A percentile compares a stretch with the other conserved stretches of the same genome.
Evolutionary conservation across 768 basidiomycete genomes (phyloP).

Genomic region (Lyophyllum decastes): DNA sequence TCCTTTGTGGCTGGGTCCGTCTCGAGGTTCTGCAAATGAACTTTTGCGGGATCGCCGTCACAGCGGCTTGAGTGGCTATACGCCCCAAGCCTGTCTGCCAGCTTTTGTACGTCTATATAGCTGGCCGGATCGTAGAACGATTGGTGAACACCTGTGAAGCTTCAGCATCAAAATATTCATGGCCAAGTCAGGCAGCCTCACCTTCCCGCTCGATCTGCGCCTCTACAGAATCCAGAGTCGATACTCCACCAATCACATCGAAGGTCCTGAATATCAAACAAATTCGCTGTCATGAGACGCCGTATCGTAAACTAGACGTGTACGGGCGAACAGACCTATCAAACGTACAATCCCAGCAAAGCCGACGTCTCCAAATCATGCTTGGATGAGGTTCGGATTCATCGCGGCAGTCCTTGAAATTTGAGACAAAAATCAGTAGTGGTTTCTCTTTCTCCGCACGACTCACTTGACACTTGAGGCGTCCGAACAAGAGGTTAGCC

Average conservation of each 20-base stretch:
- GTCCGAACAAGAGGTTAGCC: slow-evolving; percentile 7
- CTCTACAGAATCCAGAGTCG: neutral
- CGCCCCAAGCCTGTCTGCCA: neutral
- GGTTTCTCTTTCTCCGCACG: too few species aligned
- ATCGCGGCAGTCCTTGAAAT: too few species aligned
- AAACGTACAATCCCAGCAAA: neutral
- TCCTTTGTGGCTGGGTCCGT: neutral
- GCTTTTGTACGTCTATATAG: neutral
- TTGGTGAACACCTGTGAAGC: neutral
- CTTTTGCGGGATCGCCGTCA: neutral
- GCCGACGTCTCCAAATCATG: neutral
- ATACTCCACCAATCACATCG: neutral
- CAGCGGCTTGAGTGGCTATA: neutral
- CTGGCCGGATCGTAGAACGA: neutral
- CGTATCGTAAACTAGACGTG: neutral
- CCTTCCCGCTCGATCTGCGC: neutral
- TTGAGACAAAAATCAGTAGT: too few species aligned
- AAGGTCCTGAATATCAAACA: neutral
- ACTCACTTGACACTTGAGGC: slow-evolving; percentile 1
- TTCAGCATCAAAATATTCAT: neutral
- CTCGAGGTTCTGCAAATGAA: neutral
- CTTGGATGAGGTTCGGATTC: too few species aligned
- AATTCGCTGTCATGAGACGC: neutral
- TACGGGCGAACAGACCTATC: neutral
- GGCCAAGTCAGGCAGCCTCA: neutral